Base-by-base conservation (phyloP, 768 basidiomycete genomes). In the Pleurotus ostreatus region DNA sequence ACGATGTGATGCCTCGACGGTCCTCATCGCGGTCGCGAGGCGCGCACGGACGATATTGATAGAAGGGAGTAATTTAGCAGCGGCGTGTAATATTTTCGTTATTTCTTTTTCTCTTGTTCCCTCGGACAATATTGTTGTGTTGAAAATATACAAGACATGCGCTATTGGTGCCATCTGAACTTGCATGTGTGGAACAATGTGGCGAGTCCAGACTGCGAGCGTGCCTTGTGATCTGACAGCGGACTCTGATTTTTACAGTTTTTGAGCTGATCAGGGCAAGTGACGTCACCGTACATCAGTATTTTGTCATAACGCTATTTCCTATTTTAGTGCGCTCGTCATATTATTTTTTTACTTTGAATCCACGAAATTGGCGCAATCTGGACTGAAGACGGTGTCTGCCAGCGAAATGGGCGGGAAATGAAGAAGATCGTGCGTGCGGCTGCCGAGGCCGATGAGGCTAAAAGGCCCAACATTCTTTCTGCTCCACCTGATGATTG, bases 1-100 rank as follows among this genome's bases (percentile, higher is more conserved):
- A 83, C 57, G 81, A 81, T 49, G 71, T 79, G 11, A 60, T 74
- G 54, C 68, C 64, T 11, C 66, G 66, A 61, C 66, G 68, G 55
- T 70, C 71, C 18, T 70, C 73, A 44, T 70, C 71, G 15, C 65
- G 63, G 38, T 66, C 63, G 45, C 61, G 68, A 61, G 67, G 64
- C 61, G 26, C n/a, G 12, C 16, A 46, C 23, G 18, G 23, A 20
- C 23, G 30, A 34, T 34, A 34, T 34, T 34, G 11, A 11, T 34
- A 34, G 30, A 34, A 34, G 30, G 30, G 30, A 34, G 30, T 34
- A 34, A 34, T 34, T 34, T 34, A 34, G 30, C 30, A 34, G 30
- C 20, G n/a, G 20, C 41, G 41, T 44, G 41, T 44, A 44, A 34
- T 22, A 44, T 22, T 44, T 44, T 44, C 5, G n/a, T 44, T 44